Base-by-base conservation (phyloP, 1,284 basidiomycete species). In the Tylopilus sp. region DNA sequence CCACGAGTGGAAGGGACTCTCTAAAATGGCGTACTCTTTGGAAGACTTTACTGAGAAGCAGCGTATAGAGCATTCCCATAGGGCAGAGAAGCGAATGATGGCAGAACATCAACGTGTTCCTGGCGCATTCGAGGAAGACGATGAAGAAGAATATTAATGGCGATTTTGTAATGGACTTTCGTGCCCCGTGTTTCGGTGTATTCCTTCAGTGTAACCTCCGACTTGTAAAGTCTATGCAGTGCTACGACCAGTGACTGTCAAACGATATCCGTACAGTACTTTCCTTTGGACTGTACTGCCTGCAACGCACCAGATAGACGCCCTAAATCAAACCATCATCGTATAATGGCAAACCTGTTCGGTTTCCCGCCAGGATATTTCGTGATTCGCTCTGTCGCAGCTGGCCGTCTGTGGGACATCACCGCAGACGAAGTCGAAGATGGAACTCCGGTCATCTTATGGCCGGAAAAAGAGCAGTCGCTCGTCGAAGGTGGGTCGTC, bases 1-100 rank as follows among this genome's bases (percentile, higher is more conserved):
- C 57, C 94, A 98, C 64, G 91, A 97, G 73, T 98, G 93, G 92
- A 96, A 94, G 71, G 92, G 92, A 2, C 74, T 93, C 45, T 81
- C 82, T 2, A 95, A 93, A 70, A 81, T 85, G 70, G 72, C 72
- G 5, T 76, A 81, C 26, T 75, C 73, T 6, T 66, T 96, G 43
- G 88, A 93, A 66, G 92, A 95, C 66, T 86, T 84, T 76, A 78
- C 82, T 1, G 86, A 87, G 70, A 88, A 83, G 60, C 61, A 72
- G 22, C 60, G 60, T 29, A 55, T 54, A 48, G 80, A 81, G 54
- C 48, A 41, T 45, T 15, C 59, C 47, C 50, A 75, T 70, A 42
- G 56, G 39, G 43, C 26, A 33, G 24, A 28, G 15, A 62, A 40
- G 33, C 66, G 55, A 46, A 31, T 26, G 25, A n/a, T 26, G 25